Evolutionary conservation across 2,329 filamentous ascomycete species (phyloP), one percentile per base, ranked within the genome.

Genomic region (Davidsoniella neocaledoniae): DNA sequence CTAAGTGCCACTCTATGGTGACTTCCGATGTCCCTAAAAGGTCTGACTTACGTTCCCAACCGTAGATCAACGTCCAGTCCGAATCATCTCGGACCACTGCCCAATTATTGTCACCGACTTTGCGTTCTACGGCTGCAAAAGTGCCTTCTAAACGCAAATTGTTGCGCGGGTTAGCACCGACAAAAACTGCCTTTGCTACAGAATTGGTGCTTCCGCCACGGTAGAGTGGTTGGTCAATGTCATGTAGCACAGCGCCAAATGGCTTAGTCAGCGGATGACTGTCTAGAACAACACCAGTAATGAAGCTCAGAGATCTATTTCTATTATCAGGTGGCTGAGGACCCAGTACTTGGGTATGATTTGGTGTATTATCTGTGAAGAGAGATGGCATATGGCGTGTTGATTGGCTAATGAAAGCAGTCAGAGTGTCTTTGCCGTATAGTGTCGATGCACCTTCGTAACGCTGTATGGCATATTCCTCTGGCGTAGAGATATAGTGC

Each of bases 391-490:
- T 51, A 51, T 62, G 9, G 70, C 82, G 77, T n/a, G 87, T 69
- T 0, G 86, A 88, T 41, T 90, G 70, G 62, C 93, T 88, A 66
- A 95, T 84, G 66, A 91, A 91, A 1, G 87, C 90, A 36, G 83
- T 77, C 9, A 95, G 73, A 0, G 86, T 85, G 62, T 87, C 78
- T 2, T 75, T 83, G 0, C 90, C 90, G 61, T 84, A 91, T 2
- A 96, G 76, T 0, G 90, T 96, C 5, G 83, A 90, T 0, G 86
- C 90, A n/a, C 88, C 90, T 66, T 96, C 90, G 64, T 95, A 95
- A 8, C 90, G 81, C 66, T 95, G 90, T 43, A 91, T 70, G 10
- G 49, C 54, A 45, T 64, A 65, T 62, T 88, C 83, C 61, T 88
- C 80, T 55, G 76, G 71, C 0, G 83, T 86, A 3, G 79, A 64